These are phyloP conservation scores for Amanita subjunquillea DNA, from an alignment of 768 basidiomycete species.

Conservation along the genomic window DNA sequence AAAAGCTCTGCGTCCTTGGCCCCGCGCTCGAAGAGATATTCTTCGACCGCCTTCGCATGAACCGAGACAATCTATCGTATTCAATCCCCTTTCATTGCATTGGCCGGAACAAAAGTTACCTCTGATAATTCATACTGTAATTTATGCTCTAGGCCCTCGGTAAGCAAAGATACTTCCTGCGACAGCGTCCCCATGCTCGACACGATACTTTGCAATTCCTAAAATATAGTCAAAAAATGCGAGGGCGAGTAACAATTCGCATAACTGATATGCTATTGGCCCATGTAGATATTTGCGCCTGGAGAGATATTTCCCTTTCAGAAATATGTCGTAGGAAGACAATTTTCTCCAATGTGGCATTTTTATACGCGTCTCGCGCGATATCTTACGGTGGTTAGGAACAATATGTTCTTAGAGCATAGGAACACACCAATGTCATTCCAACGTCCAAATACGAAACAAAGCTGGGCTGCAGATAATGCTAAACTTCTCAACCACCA, in stretches of 20 bases:
- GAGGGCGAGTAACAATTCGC: neutral
- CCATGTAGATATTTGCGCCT: constrained; percentile 19
- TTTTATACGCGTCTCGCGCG: constrained; percentile 58
- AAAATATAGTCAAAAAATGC: constrained; percentile 5
- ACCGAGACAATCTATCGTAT: neutral
- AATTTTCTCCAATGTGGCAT: constrained; percentile 50
- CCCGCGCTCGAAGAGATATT: neutral
- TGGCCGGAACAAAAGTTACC: neutral
- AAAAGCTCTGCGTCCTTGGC: neutral
- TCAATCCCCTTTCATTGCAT: neutral
- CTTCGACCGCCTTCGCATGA: neutral
- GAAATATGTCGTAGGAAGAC: constrained; percentile 35
- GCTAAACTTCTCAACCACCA: constrained; percentile 8
- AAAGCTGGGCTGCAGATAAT: constrained; percentile 50
- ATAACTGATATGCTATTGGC: constrained; percentile 17
- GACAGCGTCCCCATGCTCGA: constrained; percentile 6
- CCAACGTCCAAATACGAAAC: constrained; percentile 65
- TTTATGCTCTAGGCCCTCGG: constrained; percentile 8
- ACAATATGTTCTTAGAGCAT: neutral
- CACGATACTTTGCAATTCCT: constrained; percentile 19
- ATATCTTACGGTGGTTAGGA: constrained; percentile 28
- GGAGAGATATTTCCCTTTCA: constrained; percentile 29
- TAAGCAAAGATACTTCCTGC: constrained; percentile 6
- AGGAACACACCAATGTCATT: constrained; percentile 53
- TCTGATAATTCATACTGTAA: constrained; percentile 7